These are phyloP conservation scores for Fomitopsis pinicola DNA, from an alignment of 1,284 basidiomycete genomes.

Conservation along the genomic window DNA sequence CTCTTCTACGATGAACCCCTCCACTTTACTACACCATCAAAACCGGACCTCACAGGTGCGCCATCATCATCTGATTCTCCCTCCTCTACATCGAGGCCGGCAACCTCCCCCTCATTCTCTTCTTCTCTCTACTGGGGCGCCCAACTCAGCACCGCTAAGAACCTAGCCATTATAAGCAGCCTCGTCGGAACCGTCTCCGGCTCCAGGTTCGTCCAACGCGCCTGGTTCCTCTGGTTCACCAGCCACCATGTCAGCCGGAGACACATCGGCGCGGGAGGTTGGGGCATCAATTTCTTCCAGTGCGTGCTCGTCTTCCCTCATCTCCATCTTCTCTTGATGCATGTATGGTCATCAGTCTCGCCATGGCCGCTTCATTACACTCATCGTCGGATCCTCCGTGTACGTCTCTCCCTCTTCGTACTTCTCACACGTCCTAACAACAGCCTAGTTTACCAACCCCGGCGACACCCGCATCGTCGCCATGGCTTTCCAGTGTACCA, in stretches of 20 bases:
- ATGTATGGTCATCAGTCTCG: conserved; percentile 16
- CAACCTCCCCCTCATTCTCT: conserved; percentile 30
- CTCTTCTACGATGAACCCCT: conserved; percentile 15
- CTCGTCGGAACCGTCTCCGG: conserved; percentile 29
- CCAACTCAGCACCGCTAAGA: conserved; percentile 26
- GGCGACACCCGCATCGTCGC: conserved; percentile 24
- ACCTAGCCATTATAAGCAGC: conserved; percentile 31
- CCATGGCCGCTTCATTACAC: conserved; percentile 26
- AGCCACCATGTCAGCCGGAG: conserved; percentile 22
- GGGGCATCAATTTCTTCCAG: conserved; percentile 28
- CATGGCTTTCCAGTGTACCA: conserved; percentile 28
- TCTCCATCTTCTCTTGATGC: not conserved
- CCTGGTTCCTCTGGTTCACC: conserved; percentile 25
- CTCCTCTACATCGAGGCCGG: conserved; percentile 28
- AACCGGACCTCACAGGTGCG: conserved; percentile 15
- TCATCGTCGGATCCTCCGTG: conserved; percentile 30
- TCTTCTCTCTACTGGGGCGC: conserved; percentile 30
- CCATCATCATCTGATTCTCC: conserved; percentile 23
- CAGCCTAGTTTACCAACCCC: conserved; percentile 20
- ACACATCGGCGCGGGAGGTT: conserved; percentile 27
- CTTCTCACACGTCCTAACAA: not conserved
- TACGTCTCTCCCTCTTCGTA: conserved; percentile 9
- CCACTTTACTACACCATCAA: conserved; percentile 27
- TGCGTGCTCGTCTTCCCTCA: conserved; percentile 10
- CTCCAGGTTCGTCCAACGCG: conserved; percentile 25